A percentile compares a stretch with the other conserved stretches of the same genome.
These are phyloP conservation scores for Pythium scleroteichum DNA, from an alignment of 352 stramenopile species.

Conservation along the genomic window DNA sequence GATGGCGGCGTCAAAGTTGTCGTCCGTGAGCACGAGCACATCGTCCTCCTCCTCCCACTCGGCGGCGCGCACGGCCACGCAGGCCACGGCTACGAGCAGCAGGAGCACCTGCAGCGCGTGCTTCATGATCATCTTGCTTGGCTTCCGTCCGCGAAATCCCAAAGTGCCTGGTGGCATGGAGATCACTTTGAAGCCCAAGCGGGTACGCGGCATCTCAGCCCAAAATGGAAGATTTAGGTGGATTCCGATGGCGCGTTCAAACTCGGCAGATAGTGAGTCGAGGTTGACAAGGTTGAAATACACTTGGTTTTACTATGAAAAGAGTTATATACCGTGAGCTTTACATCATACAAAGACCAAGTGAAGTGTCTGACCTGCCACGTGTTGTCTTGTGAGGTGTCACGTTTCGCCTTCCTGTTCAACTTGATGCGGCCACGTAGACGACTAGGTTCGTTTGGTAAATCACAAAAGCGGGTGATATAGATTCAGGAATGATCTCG, in stretches of 20 bases:
- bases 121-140: constrained; percentile 63
- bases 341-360: constrained; percentile 20
- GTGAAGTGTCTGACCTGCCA: constrained; percentile 17
- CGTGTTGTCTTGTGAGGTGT: constrained; percentile 27
- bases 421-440: neutral
- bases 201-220: constrained; percentile 17
- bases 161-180: constrained; percentile 18
- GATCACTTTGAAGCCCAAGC: constrained; percentile 8
- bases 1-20: constrained; percentile 91
- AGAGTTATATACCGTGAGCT: constrained; percentile 12
- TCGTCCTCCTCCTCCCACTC: constrained; percentile 88
- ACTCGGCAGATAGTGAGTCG: constrained; percentile 6
- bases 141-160: constrained; percentile 28
- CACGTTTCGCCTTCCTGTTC: constrained; percentile 10
- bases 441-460: neutral
- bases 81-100: constrained; percentile 52
- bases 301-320: constrained; percentile 10
- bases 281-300: neutral
- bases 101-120: constrained; percentile 42
- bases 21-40: constrained; percentile 90
- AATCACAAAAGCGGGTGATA: too few species aligned
- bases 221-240: constrained; percentile 50
- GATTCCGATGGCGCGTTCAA: neutral
- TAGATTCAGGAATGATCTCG: too few species aligned
- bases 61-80: constrained; percentile 40